Percentiles rank a stretch among this genome's conserved stretches.
phyloP scores from a whole-genome alignment of 148 eudicot species.

The Bassia scoparia region DNA sequence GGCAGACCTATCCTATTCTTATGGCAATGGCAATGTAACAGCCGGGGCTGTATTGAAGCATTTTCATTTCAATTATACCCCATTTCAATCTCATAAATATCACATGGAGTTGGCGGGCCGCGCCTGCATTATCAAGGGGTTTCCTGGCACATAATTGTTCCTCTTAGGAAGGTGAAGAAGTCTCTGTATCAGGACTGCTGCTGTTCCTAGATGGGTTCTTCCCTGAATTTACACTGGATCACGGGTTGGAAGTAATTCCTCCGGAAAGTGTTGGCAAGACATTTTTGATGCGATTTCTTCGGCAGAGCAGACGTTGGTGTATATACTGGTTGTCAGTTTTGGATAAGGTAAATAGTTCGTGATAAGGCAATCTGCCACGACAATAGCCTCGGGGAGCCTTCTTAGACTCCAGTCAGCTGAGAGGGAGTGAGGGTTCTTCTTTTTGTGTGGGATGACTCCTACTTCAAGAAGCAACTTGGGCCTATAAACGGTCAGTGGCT shows the following conservation, averaged over 20 bases:
- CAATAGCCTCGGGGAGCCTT: constrained; percentile 71
- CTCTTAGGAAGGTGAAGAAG: constrained; percentile 84
- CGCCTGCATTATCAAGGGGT: constrained; percentile 77
- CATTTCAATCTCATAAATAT: constrained; percentile 50
- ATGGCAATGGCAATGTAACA: constrained; percentile 66
- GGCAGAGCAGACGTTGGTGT: constrained; percentile 65
- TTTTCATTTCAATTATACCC: constrained; percentile 68
- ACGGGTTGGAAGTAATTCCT: constrained; percentile 54
- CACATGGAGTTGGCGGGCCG: constrained; percentile 91
- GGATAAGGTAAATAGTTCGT: constrained; percentile 79
- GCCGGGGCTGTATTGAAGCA: constrained; percentile 72
- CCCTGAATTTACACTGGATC: constrained; percentile 53
- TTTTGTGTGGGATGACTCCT: constrained; percentile 98
- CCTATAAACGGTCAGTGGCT: constrained; percentile 65
- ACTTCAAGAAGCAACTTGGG: constrained; percentile 94
- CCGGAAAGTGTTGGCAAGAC: constrained; percentile 89
- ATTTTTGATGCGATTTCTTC: constrained; percentile 77
- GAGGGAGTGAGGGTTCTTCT: constrained; percentile 93
- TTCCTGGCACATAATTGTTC: constrained; percentile 78
- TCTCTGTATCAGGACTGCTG: constrained; percentile 98
- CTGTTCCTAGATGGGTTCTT: constrained; percentile 71
- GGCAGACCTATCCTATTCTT: constrained; percentile 64
- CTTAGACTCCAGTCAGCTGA: constrained; percentile 84
- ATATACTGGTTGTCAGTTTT: constrained; percentile 94
- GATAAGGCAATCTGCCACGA: constrained; percentile 40